Base-by-base conservation (phyloP, 495 filamentous ascomycete genomes). In the Xylaria bambusicola region DNA sequence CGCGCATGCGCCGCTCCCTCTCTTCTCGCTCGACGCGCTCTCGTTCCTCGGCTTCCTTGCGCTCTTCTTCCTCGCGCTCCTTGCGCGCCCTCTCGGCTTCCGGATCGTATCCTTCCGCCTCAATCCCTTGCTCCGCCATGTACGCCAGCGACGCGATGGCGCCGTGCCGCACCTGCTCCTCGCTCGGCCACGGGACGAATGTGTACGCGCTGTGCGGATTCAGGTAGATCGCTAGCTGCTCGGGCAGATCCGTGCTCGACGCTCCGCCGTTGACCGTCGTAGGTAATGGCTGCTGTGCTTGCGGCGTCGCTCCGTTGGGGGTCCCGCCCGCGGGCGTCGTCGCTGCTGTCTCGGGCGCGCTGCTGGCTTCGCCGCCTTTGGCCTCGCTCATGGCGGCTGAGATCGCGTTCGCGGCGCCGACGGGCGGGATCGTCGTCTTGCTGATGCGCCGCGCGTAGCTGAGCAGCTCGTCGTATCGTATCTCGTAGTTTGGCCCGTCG, bases 401-500 rank as follows among this genome's bases (percentile, higher is more conserved):
- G n/a, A 72, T 47, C 38, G 71, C 66, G 57, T 76, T 79, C 2
- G 77, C 66, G n/a, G 81, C 75, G 58, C 78, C 85, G 5, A 84
- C 82, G 1, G 84, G 84, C 1, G 90, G 90, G 8, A 87, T 75
- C 0, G 90, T 92, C 61, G 83, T 90, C 67, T 82, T 84, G 55
- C 82, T 85, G 60, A 93, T 91, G 61, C 82, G 81, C n/a, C 84
- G 82, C 8, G 90, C 90, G 64, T 88, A 92, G 44, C 73, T 72
- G 7, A 93, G 82, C 1, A 93, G 80, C 52, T 92, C 87, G 45
- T 77, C 76, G 54, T 86, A 87, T 12, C 80, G 77, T 51, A 92
- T 82, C 15, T 75, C 61, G 62, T 75, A 69, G 62, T 65, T 68
- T 1, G 68, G 64, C 23, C 67, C 67, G 44, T 64, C 56, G 2